These are phyloP conservation scores for Ciborinia camelliae DNA, from an alignment of 2,329 filamentous ascomycete species.

Conservation along the genomic window DNA sequence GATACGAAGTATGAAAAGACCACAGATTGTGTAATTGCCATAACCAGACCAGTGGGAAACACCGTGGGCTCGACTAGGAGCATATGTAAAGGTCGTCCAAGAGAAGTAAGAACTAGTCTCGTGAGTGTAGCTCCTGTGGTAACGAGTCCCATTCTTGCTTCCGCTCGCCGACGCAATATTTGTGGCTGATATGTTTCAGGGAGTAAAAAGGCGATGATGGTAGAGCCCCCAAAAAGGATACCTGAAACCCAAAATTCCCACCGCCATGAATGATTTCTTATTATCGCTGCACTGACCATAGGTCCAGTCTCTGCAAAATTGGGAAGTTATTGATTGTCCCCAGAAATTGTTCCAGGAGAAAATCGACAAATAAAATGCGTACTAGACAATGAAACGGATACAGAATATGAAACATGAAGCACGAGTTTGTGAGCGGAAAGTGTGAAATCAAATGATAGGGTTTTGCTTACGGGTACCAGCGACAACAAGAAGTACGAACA, in stretches of 20 bases:
- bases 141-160: background rate
- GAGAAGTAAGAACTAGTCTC: conserved; percentile 12
- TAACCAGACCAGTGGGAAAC: conserved; percentile 15
- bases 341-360: background rate
- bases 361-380: no score
- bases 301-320: conserved; percentile 6
- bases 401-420: background rate
- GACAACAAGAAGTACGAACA: conserved; percentile 18
- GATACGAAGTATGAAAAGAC: conserved; percentile 21
- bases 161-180: conserved; percentile 11
- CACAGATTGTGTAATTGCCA: conserved; percentile 21
- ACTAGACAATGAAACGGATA: no score
- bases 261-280: conserved; percentile 17
- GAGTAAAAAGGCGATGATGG: conserved; percentile 11
- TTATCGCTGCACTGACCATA: conserved; percentile 17
- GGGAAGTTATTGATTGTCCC: background rate
- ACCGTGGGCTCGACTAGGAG: conserved; percentile 21
- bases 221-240: conserved; percentile 17
- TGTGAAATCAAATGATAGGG: background rate
- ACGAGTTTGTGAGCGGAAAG: no score
- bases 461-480: conserved; percentile 13
- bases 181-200: conserved; percentile 23
- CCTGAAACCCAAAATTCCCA: conserved; percentile 21
- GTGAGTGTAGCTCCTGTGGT: background rate
- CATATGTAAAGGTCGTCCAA: conserved; percentile 23